Evolutionary conservation across 371 early-diverging fungal species (phyloP), one percentile per base, ranked within the genome.

Genomic region (Actinomortierella wolfii): DNA sequence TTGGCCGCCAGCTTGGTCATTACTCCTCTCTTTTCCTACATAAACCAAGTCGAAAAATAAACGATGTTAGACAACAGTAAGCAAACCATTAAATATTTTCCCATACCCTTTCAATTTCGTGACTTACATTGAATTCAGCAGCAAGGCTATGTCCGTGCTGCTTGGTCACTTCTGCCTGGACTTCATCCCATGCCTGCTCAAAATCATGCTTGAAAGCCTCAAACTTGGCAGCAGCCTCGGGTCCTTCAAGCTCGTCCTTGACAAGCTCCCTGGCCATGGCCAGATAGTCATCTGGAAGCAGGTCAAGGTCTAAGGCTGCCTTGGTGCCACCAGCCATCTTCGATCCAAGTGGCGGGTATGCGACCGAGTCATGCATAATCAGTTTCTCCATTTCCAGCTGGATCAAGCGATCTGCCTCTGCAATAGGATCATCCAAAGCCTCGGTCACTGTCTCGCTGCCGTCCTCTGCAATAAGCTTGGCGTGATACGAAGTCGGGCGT

Each of bases 1-100:
- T 82, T 82, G 11, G 81, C 76, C 2, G 94, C 92, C 55, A 92
- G 89, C 52, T 84, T 79, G n/a, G 84, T 80, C 94, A 95, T 94
- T 6, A 77, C 56, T 55, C 84, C 83, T n/a, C 92, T 88, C 55
- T 89, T 86, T 2, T 74, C 57, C 80, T 85, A 65, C 28, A 66
- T 50, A 51, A 41, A 44, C 1, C 4, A 28, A 49, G 40, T 13
- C 29, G 17, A 18, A 61, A 24, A 51, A 51, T 2, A 23, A 11
- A 21, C 53, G 23, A n/a, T 25, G 3, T 45, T 21, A 4, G 11
- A 14, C 20, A 34, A 17, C n/a, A 20, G 25, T 25, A 45, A 34
- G 13, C 26, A 34, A 45, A 42, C 7, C 20, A 44, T 9, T 15
- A 15, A 41, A 43, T 7, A 56, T 18, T 13, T 49, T 15, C 54